A percentile compares a stretch with the other conserved stretches of the same genome.
phyloP scores from a whole-genome alignment of 2,329 filamentous ascomycete species.

The Claviceps lovelessii region DNA sequence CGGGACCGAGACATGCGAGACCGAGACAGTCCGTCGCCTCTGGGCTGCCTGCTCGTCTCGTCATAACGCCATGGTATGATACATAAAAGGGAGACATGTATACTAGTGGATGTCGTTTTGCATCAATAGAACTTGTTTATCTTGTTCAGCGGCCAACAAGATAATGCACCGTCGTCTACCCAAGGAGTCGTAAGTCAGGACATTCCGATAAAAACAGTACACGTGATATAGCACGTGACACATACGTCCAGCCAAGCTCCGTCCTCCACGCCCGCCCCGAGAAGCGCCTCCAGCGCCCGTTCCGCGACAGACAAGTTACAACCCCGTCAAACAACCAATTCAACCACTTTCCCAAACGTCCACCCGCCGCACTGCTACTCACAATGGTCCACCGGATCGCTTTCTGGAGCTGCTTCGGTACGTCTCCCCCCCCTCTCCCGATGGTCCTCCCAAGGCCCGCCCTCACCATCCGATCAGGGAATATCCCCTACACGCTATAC shows the following conservation, averaged over 20 bases:
- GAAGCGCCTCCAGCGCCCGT: neutral
- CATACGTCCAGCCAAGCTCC: too few relatives aligned
- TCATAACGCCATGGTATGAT: neutral
- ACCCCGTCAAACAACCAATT: neutral
- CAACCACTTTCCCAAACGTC: neutral
- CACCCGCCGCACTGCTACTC: constrained; percentile 9
- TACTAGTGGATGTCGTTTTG: too few relatives aligned
- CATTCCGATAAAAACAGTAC: too few relatives aligned
- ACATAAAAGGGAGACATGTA: neutral
- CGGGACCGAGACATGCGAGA: neutral
- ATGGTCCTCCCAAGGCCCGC: too few relatives aligned
- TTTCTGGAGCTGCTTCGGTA: constrained; percentile 90
- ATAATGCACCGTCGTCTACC: too few relatives aligned
- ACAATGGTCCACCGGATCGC: constrained; percentile 51
- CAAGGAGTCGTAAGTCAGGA: too few relatives aligned
- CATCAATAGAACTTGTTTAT: too few relatives aligned
- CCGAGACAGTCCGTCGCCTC: neutral
- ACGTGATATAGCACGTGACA: too few relatives aligned
- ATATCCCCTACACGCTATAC: neutral
- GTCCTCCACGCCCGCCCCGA: neutral
- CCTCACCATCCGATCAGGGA: neutral
- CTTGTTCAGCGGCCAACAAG: too few relatives aligned
- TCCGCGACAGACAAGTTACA: neutral
- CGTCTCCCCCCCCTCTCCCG: constrained; percentile 16
- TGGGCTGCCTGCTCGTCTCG: neutral